Evolutionary conservation across 176 grass and related monocot genomes (phyloP), one percentile per base, ranked within the genome.

Genomic region (Pharus latifolius): DNA sequence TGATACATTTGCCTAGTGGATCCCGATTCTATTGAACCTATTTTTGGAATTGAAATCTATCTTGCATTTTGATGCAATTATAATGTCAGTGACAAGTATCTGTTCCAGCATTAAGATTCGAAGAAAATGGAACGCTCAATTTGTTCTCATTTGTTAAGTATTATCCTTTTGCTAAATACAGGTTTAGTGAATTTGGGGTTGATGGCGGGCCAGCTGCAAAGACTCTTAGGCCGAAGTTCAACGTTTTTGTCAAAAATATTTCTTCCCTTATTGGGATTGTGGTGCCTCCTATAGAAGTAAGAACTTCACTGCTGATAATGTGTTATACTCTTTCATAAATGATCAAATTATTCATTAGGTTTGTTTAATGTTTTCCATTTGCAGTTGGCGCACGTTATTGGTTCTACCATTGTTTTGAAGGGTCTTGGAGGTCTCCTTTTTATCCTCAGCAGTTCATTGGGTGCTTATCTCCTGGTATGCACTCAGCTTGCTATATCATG

Each of bases 121-220:
- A 47, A 70, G 2, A 28, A 18, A 41, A 31, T 9, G 30, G 30
- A 23, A 26, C 43, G 3, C 1, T 38, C 12, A 9, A 33, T 50
- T 22, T 52, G 20, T 58, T 15, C 4, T 73, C 30, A 81, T 73
- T 48, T 25, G 11, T 51, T 30, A 22, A 62, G n/a, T n/a, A 7
- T 30, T 60, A 5, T 46, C 38, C 28, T 19, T 65, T 11, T 71
- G 27, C 22, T 64, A 2, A 9, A 5, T 74, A 53, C 84, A 96
- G 91, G 70, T 91, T 87, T 58, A 96, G 3, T 70, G 91, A 96
- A 96, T 96, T 88, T 20, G 87, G 84, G 56, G 29, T 31, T 51
- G 74, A 96, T 92, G 93, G 93, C 57, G 93, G 93, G 40, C 85
- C 93, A 50, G 94, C 89, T 33, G 83, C 89, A 6, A 97, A 88